Evolutionary conservation across 164 flowering plant species (phyloP).

Genomic region (Buxus sempervirens): DNA sequence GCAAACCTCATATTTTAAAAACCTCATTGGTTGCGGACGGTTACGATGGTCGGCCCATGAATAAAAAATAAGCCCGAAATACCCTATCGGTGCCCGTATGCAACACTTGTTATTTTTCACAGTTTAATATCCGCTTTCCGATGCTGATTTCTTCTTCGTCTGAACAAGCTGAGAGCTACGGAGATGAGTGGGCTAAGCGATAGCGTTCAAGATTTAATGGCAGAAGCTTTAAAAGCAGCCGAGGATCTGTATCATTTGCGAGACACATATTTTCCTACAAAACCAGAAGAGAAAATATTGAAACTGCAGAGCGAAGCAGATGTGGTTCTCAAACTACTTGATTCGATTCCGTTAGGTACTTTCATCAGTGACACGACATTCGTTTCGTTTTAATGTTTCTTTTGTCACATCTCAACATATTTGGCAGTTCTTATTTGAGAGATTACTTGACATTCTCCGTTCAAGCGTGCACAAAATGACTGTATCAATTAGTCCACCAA

Average conservation of each 20-base stretch:
- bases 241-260: conserved; percentile 58
- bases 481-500: neutral
- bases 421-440: neutral
- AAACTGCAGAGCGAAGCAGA: conserved; percentile 39
- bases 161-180: neutral
- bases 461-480: neutral
- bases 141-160: neutral
- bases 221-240: conserved; percentile 35
- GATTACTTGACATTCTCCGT: neutral
- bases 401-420: neutral
- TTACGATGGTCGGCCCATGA: too few species aligned
- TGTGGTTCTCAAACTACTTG: conserved; percentile 61
- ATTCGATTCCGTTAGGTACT: conserved; percentile 64
- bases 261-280: conserved; percentile 60
- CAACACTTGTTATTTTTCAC: too few species aligned
- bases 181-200: conserved; percentile 19
- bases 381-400: neutral
- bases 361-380: neutral
- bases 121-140: too few species aligned
- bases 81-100: too few species aligned
- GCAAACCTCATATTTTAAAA: too few species aligned
- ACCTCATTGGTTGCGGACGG: too few species aligned
- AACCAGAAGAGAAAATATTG: conserved; percentile 52
- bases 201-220: conserved; percentile 30
- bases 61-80: too few species aligned